Percentiles rank a stretch among this genome's conserved stretches.
These are phyloP conservation scores for Calycina marina DNA, from an alignment of 2,329 filamentous ascomycete genomes.

Conservation along the genomic window DNA sequence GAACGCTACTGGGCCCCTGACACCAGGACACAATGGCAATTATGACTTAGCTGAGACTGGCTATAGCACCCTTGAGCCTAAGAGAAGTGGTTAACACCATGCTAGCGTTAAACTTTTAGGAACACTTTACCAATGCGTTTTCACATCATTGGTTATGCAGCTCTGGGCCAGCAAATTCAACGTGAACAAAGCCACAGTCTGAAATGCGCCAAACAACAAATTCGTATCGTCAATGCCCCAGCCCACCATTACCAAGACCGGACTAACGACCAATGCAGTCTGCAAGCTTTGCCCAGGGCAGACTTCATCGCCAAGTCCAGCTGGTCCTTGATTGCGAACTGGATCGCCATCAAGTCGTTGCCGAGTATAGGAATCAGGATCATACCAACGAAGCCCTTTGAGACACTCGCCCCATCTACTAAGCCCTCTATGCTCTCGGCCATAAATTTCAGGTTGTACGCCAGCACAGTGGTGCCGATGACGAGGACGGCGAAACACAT, in stretches of 20 bases:
- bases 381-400: constrained; percentile 63
- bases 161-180: no score
- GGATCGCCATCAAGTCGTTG: constrained; percentile 63
- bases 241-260: constrained; percentile 60
- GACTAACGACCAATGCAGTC: constrained; percentile 65
- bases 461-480: constrained; percentile 1
- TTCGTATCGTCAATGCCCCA: constrained; percentile 31
- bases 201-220: constrained; percentile 1
- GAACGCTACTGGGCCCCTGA: no score
- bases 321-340: constrained; percentile 60
- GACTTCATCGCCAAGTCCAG: constrained; percentile 61
- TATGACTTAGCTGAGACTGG: no score
- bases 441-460: constrained; percentile 38
- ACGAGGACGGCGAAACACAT: neutral
- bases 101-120: no score
- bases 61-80: no score
- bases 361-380: constrained; percentile 65
- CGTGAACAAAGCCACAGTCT: constrained; percentile 3
- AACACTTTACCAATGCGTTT: no score
- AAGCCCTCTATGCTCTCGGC: constrained; percentile 59
- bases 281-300: constrained; percentile 68
- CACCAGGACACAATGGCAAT: no score
- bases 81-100: no score
- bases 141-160: no score
- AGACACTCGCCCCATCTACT: constrained; percentile 51